A percentile compares a stretch with the other conserved stretches of the same genome.
Conservation (phyloP, 345 rosid species). For the Raphanus raphanistrum region DNA sequence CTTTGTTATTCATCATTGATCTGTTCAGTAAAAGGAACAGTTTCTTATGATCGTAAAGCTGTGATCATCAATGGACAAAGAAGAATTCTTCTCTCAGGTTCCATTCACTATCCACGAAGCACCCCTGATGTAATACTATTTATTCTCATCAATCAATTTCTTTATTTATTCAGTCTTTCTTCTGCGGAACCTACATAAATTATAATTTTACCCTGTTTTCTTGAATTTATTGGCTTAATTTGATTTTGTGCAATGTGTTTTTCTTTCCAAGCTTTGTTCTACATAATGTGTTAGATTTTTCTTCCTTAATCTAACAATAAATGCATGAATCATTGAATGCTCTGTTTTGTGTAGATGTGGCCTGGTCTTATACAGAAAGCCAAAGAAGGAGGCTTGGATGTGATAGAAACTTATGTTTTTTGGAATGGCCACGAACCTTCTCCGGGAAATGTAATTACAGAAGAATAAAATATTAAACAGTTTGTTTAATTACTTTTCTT, state of each 20-base stretch:
- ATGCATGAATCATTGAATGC: slow-evolving; percentile 23
- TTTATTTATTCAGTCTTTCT: neutral
- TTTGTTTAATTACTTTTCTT: neutral
- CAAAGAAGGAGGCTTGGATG: slow-evolving; percentile 93
- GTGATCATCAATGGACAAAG: slow-evolving; percentile 72
- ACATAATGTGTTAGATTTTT: neutral
- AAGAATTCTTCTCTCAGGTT: slow-evolving; percentile 84
- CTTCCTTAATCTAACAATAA: neutral
- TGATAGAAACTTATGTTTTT: slow-evolving; percentile 84
- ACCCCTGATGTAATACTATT: slow-evolving; percentile 68
- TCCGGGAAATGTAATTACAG: slow-evolving; percentile 63
- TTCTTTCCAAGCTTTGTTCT: slow-evolving; percentile 15
- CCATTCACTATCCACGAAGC: slow-evolving; percentile 98
- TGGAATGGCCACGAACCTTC: slow-evolving; percentile 98
- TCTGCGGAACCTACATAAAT: neutral
- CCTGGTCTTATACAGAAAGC: slow-evolving; percentile 89
- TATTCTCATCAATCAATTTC: neutral
- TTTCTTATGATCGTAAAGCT: slow-evolving; percentile 76
- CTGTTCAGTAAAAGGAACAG: slow-evolving; percentile 49
- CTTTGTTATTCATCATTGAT: slow-evolving; percentile 43
- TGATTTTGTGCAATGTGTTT: slow-evolving; percentile 13
- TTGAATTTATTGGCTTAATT: slow-evolving; percentile 5
- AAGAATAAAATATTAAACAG: neutral
- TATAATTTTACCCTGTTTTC: slow-evolving; percentile 4
- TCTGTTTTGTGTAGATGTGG: slow-evolving; percentile 77